Evolutionary conservation across 78 protist genomes (phyloP), one percentile per base, ranked within the genome.

Genomic region (Neovahlkampfia damariscottae): DNA sequence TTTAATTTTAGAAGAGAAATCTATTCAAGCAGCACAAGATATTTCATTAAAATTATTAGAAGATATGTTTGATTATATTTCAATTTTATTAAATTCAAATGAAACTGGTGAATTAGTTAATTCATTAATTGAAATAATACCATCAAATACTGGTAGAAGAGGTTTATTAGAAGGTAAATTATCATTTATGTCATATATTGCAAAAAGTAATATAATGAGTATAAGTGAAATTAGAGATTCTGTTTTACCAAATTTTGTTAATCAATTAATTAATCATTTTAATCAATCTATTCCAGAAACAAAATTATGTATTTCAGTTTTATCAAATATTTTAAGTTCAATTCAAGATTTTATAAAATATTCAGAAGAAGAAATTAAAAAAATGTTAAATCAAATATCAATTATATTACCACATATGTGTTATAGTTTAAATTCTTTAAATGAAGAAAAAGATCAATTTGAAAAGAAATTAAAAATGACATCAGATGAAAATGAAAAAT

Each of bases 21-120:
- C 62, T n/a, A n/a, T 50, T n/a, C 34, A n/a, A 50, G 62, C 62
- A 19, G 62, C 62, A n/a, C 62, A 50, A 50, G 62, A 50, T 50
- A 19, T 50, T 19, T n/a, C 62, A 19, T 19, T 50, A 19, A 50
- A 50, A 50, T 50, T 50, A 50, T n/a, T 50, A n/a, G 34, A 19
- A 50, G 34, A 50, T 19, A n/a, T 50, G 62, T 50, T 50, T 19
- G 62, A 50, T n/a, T n/a, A 19, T 19, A 50, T 50, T 19, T 19
- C 62, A 19, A 19, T n/a, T 19, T n/a, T 50, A n/a, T 50, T 50
- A 19, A 50, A 50, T 19, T 19, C 19, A n/a, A 19, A 50, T n/a
- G 19, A 50, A n/a, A 19, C 19, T 19, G 62, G 62, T n/a, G 19
- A n/a, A 19, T n/a, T 50, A 19, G 62, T 19, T n/a, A 50, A 19